Evolutionary conservation across 257 asterid species (phyloP), one percentile per base, ranked within the genome.

Genomic region (Anisodus tanguticus): DNA sequence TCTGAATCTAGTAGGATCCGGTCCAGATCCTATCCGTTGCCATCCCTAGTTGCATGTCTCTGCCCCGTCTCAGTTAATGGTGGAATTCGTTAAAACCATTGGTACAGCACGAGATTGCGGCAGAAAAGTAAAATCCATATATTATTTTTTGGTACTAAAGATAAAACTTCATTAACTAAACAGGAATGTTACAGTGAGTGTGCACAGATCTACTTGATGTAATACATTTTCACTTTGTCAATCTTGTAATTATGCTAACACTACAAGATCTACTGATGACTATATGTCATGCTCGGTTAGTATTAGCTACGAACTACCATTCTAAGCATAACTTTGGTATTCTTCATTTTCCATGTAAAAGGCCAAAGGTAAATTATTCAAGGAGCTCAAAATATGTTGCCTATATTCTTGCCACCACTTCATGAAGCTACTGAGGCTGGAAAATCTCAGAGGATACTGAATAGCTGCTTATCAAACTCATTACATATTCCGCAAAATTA

Each of bases 371-470:
- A 15, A 80, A 80, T 12, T 80, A 63, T 8, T 0, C 67, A 35
- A 55, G 9, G 45, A 60, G 6, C 8, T 43, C n/a, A 58, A 19
- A 60, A 39, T 80, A 80, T 58, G 43, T 80, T 80, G 17, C 41
- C 58, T 62, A 37, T 85, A 87, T n/a, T 82, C 84, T 26, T 41
- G 0, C 90, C 88, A 87, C 88, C 90, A 87, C 0, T 45, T 26
- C 86, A 82, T 87, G 70, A 82, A 87, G 72, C 82, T 87, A 58
- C 90, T 79, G 31, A 19, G 59, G 67, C 15, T n/a, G 74, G 79
- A 85, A 83, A 70, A 83, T 82, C 54, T 88, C 85, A 43, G 83
- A 41, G 19, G 89, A 84, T 45, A 79, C 89, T 16, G 85, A 77
- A 26, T 77, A 85, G n/a, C 68, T 79, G 26, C 37, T 13, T 19